These are phyloP conservation scores for Glycyrrhiza uralensis DNA, from an alignment of 306 rosid genomes.

Conservation along the genomic window DNA sequence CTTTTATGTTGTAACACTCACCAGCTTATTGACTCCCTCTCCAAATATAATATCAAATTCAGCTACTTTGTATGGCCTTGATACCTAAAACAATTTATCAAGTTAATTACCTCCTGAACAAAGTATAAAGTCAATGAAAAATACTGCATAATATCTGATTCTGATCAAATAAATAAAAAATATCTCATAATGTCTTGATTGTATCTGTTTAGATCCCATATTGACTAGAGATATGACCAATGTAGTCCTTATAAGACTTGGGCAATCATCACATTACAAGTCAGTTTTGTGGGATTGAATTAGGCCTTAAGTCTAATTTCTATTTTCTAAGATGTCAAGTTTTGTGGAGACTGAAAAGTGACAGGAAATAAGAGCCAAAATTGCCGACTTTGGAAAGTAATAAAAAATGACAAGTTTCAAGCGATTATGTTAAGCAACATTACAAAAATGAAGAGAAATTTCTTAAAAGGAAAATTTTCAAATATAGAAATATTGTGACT, in stretches of 20 bases:
- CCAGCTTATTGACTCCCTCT: slow-evolving; percentile 87
- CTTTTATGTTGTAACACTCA: slow-evolving; percentile 32
- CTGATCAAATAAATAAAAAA: background rate
- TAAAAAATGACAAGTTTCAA: slow-evolving; percentile 6
- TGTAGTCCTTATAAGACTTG: no score
- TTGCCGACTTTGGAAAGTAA: background rate
- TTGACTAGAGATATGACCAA: no score
- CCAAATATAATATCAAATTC: slow-evolving; percentile 96
- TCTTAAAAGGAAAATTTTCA: background rate
- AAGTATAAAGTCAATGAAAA: slow-evolving; percentile 1
- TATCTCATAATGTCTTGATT: background rate
- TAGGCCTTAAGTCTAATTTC: no score
- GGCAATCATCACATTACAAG: no score
- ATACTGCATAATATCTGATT: slow-evolving; percentile 12
- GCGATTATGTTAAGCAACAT: background rate
- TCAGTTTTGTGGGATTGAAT: no score
- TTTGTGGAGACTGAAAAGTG: background rate
- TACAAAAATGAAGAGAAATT: background rate
- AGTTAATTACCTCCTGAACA: slow-evolving; percentile 19
- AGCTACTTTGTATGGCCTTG: slow-evolving; percentile 96
- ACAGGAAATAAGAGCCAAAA: background rate
- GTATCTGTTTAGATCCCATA: slow-evolving; percentile 11
- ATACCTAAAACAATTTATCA: slow-evolving; percentile 57
- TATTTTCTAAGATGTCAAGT: no score
- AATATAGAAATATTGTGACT: slow-evolving; percentile 20